Evolutionary conservation across 2,329 filamentous ascomycete species (phyloP).

Genomic region (Colletotrichum sp.): DNA sequence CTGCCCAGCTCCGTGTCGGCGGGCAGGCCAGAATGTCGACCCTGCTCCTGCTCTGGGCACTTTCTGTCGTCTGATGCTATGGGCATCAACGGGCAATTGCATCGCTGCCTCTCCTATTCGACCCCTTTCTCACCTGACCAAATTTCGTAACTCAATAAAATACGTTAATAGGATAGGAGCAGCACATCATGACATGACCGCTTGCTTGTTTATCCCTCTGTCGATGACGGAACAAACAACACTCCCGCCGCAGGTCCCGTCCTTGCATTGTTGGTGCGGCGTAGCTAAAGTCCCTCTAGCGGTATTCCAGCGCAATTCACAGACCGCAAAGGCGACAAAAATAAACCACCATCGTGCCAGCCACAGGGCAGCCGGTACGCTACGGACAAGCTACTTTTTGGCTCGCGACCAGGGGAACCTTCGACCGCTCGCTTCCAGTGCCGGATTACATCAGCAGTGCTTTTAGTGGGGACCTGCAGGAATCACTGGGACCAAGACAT

Average conservation of each 20-base stretch:
- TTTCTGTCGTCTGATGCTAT: not conserved
- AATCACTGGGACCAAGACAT: not conserved
- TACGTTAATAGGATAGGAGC: not conserved
- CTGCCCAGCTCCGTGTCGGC: not conserved
- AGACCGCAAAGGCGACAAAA: not conserved
- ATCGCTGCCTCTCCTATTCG: not conserved
- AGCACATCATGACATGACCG: not conserved
- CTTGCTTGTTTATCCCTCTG: not conserved
- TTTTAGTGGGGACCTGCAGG: not conserved
- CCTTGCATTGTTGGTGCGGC: not conserved
- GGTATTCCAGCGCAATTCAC: not conserved
- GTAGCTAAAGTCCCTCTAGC: not conserved
- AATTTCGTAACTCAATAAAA: not conserved
- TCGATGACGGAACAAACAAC: not conserved
- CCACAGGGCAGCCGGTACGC: conserved; percentile 6
- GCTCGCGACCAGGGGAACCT: not conserved
- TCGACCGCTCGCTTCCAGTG: not conserved
- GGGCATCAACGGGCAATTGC: not conserved
- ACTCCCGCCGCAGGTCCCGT: not conserved
- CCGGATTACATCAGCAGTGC: not conserved
- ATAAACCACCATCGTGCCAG: not conserved
- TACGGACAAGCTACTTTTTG: not conserved
- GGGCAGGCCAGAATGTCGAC: not conserved
- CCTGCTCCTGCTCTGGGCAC: not conserved
- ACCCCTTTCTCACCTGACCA: not conserved